Conservation (phyloP, 1,139 yeast genomes). For the Taiozyma onychis region DNA sequence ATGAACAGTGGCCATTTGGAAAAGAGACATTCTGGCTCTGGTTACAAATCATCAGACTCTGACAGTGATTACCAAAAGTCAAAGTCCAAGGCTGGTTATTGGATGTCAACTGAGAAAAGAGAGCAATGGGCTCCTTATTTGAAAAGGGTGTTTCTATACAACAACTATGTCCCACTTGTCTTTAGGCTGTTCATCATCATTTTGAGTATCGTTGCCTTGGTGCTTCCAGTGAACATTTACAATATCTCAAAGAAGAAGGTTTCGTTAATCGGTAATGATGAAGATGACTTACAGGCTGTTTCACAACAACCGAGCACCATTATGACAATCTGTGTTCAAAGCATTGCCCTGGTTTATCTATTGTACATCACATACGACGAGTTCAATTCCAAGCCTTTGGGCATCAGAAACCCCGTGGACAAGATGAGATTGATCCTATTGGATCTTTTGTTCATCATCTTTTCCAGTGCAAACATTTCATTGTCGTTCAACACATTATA, state of each 20-base stretch:
- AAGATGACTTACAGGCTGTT: constrained; percentile 28
- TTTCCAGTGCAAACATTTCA: constrained; percentile 85
- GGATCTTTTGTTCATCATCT: constrained; percentile 84
- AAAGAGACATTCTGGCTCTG: constrained; percentile 11
- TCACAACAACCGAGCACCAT: constrained; percentile 85
- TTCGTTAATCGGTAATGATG: constrained; percentile 8
- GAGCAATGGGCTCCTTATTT: constrained; percentile 62
- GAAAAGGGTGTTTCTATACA: constrained; percentile 55
- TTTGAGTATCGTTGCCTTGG: constrained; percentile 58
- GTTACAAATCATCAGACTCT: constrained; percentile 15
- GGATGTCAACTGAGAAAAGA: constrained; percentile 62
- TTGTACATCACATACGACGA: constrained; percentile 86
- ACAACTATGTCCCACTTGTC: constrained; percentile 76
- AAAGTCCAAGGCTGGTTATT: constrained; percentile 56
- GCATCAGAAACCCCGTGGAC: constrained; percentile 76
- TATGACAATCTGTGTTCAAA: constrained; percentile 85
- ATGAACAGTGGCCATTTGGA: constrained; percentile 30
- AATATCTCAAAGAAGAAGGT: constrained; percentile 35
- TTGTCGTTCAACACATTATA: constrained; percentile 78
- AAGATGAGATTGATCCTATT: constrained; percentile 73
- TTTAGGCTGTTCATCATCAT: constrained; percentile 64
- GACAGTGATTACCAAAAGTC: constrained; percentile 28
- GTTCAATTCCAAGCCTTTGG: constrained; percentile 86
- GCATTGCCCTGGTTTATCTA: constrained; percentile 71
- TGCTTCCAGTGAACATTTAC: constrained; percentile 60